phyloP scores from a whole-genome alignment of 2,329 filamentous ascomycete genomes.

The Trichoderma arundinaceum region DNA sequence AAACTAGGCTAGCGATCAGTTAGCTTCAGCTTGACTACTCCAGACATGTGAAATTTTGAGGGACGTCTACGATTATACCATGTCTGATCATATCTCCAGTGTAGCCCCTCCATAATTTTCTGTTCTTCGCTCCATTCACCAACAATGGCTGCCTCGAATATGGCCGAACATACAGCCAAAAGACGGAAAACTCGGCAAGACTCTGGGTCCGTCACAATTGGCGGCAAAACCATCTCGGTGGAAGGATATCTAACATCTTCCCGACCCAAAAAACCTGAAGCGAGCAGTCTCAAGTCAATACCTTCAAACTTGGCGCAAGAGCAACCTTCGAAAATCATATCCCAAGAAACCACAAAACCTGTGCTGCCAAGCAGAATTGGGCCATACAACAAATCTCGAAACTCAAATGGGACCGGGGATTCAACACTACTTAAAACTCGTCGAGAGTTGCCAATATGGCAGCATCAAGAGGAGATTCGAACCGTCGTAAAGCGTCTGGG shows the following conservation, averaged over 20 bases:
- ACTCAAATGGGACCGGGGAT: slow-evolving; percentile 39
- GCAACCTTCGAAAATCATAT: background rate
- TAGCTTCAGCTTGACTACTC: background rate
- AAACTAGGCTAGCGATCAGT: background rate
- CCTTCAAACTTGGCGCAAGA: slow-evolving; percentile 1
- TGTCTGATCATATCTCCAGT: background rate
- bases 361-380: background rate
- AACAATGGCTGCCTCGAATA: slow-evolving; percentile 39
- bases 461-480: slow-evolving; percentile 72
- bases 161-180: slow-evolving; percentile 43
- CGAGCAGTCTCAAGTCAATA: slow-evolving; percentile 21
- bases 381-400: slow-evolving; percentile 22
- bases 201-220: slow-evolving; percentile 51
- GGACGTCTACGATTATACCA: background rate
- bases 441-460: slow-evolving; percentile 80
- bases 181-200: slow-evolving; percentile 45
- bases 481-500: slow-evolving; percentile 58
- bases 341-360: background rate
- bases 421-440: slow-evolving; percentile 54
- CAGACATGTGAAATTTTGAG: slow-evolving; percentile 27
- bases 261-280: slow-evolving; percentile 38
- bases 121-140: background rate
- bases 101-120: background rate
- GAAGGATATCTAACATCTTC: slow-evolving; percentile 54
- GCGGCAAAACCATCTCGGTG: slow-evolving; percentile 56